Evolutionary conservation across 306 rosid species (phyloP), one percentile per base, ranked within the genome.

Genomic region (Fagus crenata): DNA sequence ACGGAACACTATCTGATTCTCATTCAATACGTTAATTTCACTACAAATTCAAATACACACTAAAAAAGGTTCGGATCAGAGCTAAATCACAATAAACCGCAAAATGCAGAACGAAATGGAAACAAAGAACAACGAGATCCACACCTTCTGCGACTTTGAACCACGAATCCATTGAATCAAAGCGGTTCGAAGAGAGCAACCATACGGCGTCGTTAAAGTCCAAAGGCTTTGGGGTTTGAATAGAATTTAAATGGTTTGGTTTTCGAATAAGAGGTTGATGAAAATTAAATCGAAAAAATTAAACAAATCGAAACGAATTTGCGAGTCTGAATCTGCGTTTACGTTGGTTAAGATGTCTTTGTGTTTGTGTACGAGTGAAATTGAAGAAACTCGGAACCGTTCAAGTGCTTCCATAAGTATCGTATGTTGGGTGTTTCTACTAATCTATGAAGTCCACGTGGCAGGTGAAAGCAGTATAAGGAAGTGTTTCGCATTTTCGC

Each of bases 131-230:
- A 14, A 49, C 28, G 28, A 76, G 84, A 82, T 81, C 86, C 85
- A 75, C 80, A 92, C 99, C 99, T 95, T 95, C 99, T 4, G 97
- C 99, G 49, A 88, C 96, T 83, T 89, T 95, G 85, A 95, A 86
- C 99, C 99, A 95, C 69, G 96, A 86, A 56, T 93, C 87, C 99
- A 95, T 95, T 41, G 83, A 49, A 8, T 14, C 28, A 22, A 22
- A 22, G 28, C 28, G 28, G 28, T 22, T 22, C 28, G 18, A 0
- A 42, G 11, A 79, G 78, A 78, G 75, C 69, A 73, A 28, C 85
- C 81, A 36, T 65, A 9, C 40, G 43, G 46, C 51, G 28, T 22
- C 28, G 28, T 22, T 22, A 22, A 22, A 22, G 28, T 22, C 28
- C 28, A 22, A 22, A 22, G 28, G 28, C 28, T 22, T 22, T 28